Evolutionary conservation across 2,329 filamentous ascomycete species (phyloP).

Genomic region (Thelonectria blattea): DNA sequence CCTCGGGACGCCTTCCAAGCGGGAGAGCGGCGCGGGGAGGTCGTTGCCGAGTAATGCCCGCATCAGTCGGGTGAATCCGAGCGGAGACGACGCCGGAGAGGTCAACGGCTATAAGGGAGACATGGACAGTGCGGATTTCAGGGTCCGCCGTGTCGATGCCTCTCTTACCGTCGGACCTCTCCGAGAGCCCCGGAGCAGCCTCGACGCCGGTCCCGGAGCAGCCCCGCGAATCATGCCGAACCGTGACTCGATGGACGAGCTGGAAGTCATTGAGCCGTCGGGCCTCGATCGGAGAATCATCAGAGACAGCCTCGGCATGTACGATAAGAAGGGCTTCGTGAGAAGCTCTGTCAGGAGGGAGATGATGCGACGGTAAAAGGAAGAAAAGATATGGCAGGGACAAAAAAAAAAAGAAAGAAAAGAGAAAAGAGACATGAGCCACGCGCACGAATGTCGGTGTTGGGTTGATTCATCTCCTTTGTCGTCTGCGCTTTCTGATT

Average conservation of each 20-base stretch:
- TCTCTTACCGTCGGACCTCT: conserved; percentile 8
- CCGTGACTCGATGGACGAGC: conserved; percentile 37
- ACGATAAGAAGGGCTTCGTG: conserved; percentile 55
- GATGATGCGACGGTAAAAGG: background rate
- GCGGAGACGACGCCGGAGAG: conserved; percentile 28
- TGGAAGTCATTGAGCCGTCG: conserved; percentile 32
- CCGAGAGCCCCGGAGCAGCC: conserved; percentile 28
- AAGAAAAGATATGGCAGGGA: background rate
- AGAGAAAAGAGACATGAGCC: background rate
- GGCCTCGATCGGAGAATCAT: conserved; percentile 34
- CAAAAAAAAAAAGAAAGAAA: background rate
- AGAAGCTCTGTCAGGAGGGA: conserved; percentile 49
- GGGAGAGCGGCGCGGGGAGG: conserved; percentile 15
- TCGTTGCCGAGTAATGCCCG: conserved; percentile 2
- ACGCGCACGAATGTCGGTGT: background rate
- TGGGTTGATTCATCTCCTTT: conserved; percentile 13
- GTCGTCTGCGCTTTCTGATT: conserved; percentile 8
- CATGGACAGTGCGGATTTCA: conserved; percentile 36
- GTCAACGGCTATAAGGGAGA: conserved; percentile 36
- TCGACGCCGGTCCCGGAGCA: conserved; percentile 31
- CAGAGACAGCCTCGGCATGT: conserved; percentile 50
- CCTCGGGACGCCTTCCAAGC: conserved; percentile 44
- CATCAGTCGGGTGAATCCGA: conserved; percentile 24
- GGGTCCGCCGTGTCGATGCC: conserved; percentile 24
- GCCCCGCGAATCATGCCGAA: conserved; percentile 26